These are phyloP conservation scores for Lachnellula cervina DNA, from an alignment of 2,329 filamentous ascomycete species.

Conservation along the genomic window DNA sequence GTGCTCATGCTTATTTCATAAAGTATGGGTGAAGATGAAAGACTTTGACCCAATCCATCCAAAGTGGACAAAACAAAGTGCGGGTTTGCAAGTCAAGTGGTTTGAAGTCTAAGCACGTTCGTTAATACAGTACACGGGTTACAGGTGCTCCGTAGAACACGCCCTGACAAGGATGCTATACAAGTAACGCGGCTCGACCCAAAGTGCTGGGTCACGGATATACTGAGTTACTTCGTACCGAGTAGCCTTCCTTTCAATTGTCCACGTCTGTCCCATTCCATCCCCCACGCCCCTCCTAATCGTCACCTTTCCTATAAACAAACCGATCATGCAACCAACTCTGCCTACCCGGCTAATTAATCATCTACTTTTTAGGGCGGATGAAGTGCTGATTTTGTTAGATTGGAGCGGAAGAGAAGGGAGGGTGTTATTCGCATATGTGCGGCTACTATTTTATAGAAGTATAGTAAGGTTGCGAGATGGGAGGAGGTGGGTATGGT, in stretches of 20 bases:
- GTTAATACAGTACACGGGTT: no score
- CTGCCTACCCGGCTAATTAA: slow-evolving; percentile 79
- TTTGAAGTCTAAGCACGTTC: no score
- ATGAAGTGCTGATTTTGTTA: slow-evolving; percentile 28
- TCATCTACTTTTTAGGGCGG: slow-evolving; percentile 21
- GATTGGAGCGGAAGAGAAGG: slow-evolving; percentile 13
- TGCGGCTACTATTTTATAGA: not conserved
- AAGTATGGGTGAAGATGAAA: no score
- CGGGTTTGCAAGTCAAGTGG: no score
- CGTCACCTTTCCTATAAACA: slow-evolving; percentile 63
- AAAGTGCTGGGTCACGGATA: slow-evolving; percentile 49
- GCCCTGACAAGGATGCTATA: not conserved
- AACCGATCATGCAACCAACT: slow-evolving; percentile 93
- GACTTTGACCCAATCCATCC: no score
- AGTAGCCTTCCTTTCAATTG: slow-evolving; percentile 50
- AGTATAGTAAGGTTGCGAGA: not conserved
- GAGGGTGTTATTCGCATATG: slow-evolving; percentile 19
- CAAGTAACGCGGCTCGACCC: not conserved
- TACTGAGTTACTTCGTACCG: slow-evolving; percentile 45
- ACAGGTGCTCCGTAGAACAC: no score
- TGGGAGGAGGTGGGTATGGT: not conserved
- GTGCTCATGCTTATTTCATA: no score
- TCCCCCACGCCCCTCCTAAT: slow-evolving; percentile 34
- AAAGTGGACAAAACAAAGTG: no score
- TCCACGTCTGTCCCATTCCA: slow-evolving; percentile 45